Conservation (phyloP, 2,329 filamentous ascomycete genomes). For the Stagonosporopsis chrysanthemi region DNA sequence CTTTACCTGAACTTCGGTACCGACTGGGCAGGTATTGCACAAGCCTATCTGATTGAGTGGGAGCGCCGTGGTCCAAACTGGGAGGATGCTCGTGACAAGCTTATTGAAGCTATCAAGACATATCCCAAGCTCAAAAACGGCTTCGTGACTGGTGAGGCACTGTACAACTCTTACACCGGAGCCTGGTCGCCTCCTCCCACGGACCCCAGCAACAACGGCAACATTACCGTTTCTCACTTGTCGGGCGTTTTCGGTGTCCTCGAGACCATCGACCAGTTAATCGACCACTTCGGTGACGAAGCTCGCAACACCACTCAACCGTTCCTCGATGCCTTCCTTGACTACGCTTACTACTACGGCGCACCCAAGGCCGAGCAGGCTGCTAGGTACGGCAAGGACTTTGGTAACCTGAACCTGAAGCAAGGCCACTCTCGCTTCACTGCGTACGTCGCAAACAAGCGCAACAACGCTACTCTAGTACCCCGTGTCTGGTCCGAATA, state of each 20-base stretch:
- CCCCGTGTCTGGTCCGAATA: constrained; percentile 64
- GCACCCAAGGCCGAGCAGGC: constrained; percentile 60
- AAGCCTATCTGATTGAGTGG: constrained; percentile 67
- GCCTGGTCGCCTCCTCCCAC: constrained; percentile 61
- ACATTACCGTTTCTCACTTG: constrained; percentile 63
- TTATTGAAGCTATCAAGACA: constrained; percentile 58
- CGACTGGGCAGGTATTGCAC: constrained; percentile 66
- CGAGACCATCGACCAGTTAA: constrained; percentile 65
- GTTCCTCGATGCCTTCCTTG: constrained; percentile 64
- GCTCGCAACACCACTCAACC: constrained; percentile 55
- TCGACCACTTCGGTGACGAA: constrained; percentile 54
- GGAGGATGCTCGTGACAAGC: constrained; percentile 61
- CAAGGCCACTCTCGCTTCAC: constrained; percentile 68
- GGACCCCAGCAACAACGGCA: constrained; percentile 61
- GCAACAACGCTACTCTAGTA: constrained; percentile 58
- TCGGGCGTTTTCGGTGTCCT: constrained; percentile 66
- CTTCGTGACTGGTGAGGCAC: constrained; percentile 64
- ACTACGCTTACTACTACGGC: constrained; percentile 67
- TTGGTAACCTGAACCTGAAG: constrained; percentile 55
- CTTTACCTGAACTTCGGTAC: constrained; percentile 64
- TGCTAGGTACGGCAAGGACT: constrained; percentile 61
- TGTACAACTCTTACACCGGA: constrained; percentile 61
- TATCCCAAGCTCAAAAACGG: constrained; percentile 65
- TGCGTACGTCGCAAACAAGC: constrained; percentile 59
- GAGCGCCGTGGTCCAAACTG: constrained; percentile 63